Conservation (phyloP, 2,329 filamentous ascomycete species). For the Thelonectria discophora region DNA sequence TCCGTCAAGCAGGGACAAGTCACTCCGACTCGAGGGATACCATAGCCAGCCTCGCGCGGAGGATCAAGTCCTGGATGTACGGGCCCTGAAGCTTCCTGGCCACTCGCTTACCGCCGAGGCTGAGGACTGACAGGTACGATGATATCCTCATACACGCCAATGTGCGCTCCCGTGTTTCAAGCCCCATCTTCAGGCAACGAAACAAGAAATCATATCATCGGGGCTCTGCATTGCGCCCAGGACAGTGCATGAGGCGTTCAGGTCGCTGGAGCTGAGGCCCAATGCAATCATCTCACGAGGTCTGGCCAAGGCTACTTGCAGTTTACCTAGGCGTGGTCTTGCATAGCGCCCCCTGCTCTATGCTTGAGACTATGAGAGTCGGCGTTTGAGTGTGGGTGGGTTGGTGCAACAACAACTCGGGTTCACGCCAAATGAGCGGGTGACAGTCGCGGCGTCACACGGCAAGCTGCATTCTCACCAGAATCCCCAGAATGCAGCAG, state of each 20-base stretch:
- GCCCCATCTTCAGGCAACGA: no score
- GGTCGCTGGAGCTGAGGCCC: not conserved
- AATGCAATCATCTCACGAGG: not conserved
- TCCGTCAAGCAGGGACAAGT: slow-evolving; percentile 20
- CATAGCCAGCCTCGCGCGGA: not conserved
- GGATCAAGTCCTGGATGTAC: slow-evolving; percentile 7
- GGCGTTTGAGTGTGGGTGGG: not conserved
- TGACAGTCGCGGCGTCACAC: not conserved
- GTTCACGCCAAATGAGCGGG: not conserved
- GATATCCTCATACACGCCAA: no score
- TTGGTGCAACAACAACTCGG: not conserved
- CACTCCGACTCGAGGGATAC: not conserved
- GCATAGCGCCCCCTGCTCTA: not conserved
- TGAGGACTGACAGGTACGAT: not conserved
- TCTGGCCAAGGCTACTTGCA: not conserved
- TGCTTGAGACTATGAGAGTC: not conserved
- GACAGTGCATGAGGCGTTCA: not conserved
- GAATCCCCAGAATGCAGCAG: not conserved
- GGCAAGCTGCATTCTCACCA: not conserved
- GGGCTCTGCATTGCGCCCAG: not conserved
- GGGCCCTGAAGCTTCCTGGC: not conserved
- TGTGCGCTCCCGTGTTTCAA: no score
- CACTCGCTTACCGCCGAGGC: not conserved
- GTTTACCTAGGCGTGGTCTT: not conserved
- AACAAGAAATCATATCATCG: no score